Conservation (phyloP, 2,329 filamentous ascomycete species). For the Colletotrichum sp. region DNA sequence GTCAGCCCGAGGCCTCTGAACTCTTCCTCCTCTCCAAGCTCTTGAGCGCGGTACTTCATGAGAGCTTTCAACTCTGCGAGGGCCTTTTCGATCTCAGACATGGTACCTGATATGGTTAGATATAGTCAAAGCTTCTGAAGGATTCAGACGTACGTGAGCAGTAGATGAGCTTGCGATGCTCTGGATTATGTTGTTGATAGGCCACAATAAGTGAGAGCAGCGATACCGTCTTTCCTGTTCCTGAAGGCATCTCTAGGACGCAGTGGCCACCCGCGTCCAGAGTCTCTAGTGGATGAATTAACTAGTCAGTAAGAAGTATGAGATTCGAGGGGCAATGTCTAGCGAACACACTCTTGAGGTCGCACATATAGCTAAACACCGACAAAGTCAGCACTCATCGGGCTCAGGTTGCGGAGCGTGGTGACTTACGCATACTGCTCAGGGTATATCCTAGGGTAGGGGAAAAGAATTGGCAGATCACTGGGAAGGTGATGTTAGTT, state of each 20-base stretch:
- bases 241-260: conserved; percentile 98
- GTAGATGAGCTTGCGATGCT: conserved; percentile 96
- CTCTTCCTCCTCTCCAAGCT: conserved; percentile 90
- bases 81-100: conserved; percentile 99
- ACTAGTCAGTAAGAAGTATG: neutral
- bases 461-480: conserved; percentile 62
- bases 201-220: conserved; percentile 94
- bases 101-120: conserved; percentile 66
- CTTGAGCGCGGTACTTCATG: conserved; percentile 92
- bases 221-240: conserved; percentile 96
- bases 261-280: conserved; percentile 95
- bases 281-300: conserved; percentile 56
- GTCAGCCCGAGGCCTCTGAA: conserved; percentile 92
- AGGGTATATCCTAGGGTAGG: conserved; percentile 64
- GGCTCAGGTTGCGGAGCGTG: neutral
- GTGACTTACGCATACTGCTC: conserved; percentile 60
- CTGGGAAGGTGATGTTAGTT: conserved; percentile 33
- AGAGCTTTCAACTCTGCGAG: conserved; percentile 87
- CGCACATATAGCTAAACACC: conserved; percentile 57
- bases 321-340: neutral
- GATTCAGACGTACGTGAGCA: conserved; percentile 75
- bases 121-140: neutral
- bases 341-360: conserved; percentile 53
- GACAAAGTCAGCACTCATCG: neutral
- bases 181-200: conserved; percentile 92